phyloP scores from a whole-genome alignment of 768 basidiomycete genomes.

The Tephrocybe sp. region DNA sequence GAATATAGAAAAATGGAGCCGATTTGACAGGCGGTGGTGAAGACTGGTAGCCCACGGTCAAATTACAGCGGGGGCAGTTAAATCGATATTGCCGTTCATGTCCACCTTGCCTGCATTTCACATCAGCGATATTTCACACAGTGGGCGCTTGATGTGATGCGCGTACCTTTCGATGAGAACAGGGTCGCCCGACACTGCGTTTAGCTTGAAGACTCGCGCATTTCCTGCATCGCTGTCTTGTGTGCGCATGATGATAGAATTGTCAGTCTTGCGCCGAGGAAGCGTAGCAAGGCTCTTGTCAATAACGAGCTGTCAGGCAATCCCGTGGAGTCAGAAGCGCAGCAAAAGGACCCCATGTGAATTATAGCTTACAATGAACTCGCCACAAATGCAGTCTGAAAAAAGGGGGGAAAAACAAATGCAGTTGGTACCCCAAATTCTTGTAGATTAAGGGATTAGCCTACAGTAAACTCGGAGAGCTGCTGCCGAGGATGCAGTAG shows the following conservation, averaged over 20 bases:
- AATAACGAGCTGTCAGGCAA: constrained; percentile 66
- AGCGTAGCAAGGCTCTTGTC: constrained; percentile 71
- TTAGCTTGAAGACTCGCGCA: constrained; percentile 84
- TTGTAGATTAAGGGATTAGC: constrained; percentile 27
- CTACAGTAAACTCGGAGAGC: constrained; percentile 81
- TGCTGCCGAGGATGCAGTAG: constrained; percentile 77
- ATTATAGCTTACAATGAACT: constrained; percentile 67
- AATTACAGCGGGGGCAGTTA: constrained; percentile 64
- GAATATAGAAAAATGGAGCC: constrained; percentile 76
- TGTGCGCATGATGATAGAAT: constrained; percentile 75
- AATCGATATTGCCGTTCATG: constrained; percentile 78
- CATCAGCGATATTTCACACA: neutral
- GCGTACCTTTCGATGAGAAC: constrained; percentile 78
- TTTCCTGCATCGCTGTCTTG: constrained; percentile 58
- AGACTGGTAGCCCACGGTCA: constrained; percentile 77
- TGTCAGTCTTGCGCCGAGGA: constrained; percentile 75
- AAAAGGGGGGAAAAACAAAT: constrained; percentile 8
- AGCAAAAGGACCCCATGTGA: neutral
- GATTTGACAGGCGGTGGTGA: constrained; percentile 75
- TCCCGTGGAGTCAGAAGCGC: constrained; percentile 3
- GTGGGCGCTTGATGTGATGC: neutral
- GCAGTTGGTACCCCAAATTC: too few relatives aligned
- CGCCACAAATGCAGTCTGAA: constrained; percentile 84
- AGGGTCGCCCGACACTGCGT: constrained; percentile 67
- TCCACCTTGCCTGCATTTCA: constrained; percentile 50